Evolutionary conservation across 768 basidiomycete genomes (phyloP), one percentile per base, ranked within the genome.

Genomic region (Ramaria rubella): DNA sequence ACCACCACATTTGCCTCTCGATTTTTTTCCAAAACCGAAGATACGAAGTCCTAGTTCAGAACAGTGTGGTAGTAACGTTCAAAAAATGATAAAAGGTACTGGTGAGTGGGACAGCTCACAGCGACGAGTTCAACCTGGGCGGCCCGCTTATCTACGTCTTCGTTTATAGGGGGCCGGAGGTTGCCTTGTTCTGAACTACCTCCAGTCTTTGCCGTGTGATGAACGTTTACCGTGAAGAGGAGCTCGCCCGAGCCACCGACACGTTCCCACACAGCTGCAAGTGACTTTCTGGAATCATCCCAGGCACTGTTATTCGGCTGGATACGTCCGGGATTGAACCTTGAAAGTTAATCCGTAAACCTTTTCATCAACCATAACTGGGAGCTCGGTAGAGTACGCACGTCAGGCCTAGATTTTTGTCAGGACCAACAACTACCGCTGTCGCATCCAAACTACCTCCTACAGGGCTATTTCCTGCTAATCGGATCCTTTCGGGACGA

Each of bases 251-350:
- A 40, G 7, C 23, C 52, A 44, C 45, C 49, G 21, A 61, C 56
- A 3, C 80, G 79, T 55, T 73, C 65, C 81, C 81, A 85, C 26
- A 75, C 73, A 0, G 82, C 81, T 4, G 77, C 80, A 8, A 85
- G 71, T 0, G 83, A 82, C 64, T 85, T 84, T 45, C 82, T 75
- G 4, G 80, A 78, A 23, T 74, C 68, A 17, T 69, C 69, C 82
- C 82, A 85, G 2, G 79, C 80, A 9, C 66, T 48, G 62, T 79
- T 80, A 23, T 68, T 73, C 4, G 83, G 83, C 42, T 83, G 78
- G 40, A 85, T 77, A 51, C 82, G 79, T 21, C 81, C 82, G 34
- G 82, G 83, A 60, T 85, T 83, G 60, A 77, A 73, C 60, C 82
- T 85, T 48, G 49, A 44, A 54, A 49, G 53, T 58, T n/a, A 54